These are phyloP conservation scores for Phialophora expanda DNA, from an alignment of 2,329 filamentous ascomycete species.

Conservation along the genomic window DNA sequence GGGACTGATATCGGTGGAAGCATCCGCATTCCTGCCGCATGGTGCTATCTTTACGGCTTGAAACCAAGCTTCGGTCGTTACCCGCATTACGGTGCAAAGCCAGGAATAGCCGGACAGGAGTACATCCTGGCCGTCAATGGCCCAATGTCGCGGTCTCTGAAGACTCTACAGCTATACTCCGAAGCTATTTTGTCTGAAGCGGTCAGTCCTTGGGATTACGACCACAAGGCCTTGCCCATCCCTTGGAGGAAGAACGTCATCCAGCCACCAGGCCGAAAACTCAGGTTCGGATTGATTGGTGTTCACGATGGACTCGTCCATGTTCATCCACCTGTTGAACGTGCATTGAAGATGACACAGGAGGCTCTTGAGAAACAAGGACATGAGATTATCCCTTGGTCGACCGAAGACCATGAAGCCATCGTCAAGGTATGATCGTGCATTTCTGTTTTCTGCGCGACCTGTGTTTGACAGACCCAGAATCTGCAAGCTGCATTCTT, in stretches of 20 bases:
- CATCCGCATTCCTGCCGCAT: slow-evolving; percentile 48
- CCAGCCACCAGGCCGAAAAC: slow-evolving; percentile 45
- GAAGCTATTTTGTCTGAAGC: slow-evolving; percentile 44
- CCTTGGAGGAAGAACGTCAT: slow-evolving; percentile 47
- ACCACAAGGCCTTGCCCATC: slow-evolving; percentile 48
- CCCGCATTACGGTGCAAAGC: slow-evolving; percentile 46
- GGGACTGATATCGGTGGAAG: slow-evolving; percentile 52
- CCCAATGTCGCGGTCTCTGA: slow-evolving; percentile 47
- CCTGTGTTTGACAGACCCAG: slow-evolving; percentile 20
- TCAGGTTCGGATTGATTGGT: slow-evolving; percentile 48
- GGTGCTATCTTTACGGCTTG: slow-evolving; percentile 48
- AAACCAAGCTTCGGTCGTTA: slow-evolving; percentile 50
- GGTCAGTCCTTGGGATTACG: slow-evolving; percentile 46
- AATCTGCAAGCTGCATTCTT: slow-evolving; percentile 42
- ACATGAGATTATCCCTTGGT: slow-evolving; percentile 46
- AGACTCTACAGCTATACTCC: slow-evolving; percentile 46
- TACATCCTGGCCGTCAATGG: slow-evolving; percentile 49
- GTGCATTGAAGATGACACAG: slow-evolving; percentile 45
- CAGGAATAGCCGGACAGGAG: slow-evolving; percentile 48
- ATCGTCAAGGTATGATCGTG: slow-evolving; percentile 35
- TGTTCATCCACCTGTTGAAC: slow-evolving; percentile 48
- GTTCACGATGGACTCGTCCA: slow-evolving; percentile 46
- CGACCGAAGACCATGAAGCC: slow-evolving; percentile 43
- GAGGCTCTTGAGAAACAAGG: slow-evolving; percentile 45
- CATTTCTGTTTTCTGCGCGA: neutral